phyloP scores from a whole-genome alignment of 1,139 yeast genomes.

The Candida labiduridarum region DNA sequence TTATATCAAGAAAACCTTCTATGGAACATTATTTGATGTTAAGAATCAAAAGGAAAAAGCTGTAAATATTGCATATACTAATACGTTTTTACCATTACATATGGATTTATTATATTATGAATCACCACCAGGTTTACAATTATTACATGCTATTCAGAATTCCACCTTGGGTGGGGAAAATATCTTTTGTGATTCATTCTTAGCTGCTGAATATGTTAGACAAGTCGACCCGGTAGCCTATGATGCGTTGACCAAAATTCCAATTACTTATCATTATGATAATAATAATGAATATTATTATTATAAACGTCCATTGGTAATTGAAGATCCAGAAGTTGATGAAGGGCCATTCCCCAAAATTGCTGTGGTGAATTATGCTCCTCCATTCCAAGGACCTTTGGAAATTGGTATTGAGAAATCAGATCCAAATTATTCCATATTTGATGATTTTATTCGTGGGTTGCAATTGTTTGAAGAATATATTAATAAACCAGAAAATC shows the following conservation, averaged over 20 bases:
- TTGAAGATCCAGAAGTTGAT: slow-evolving; percentile 50
- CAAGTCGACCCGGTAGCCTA: slow-evolving; percentile 64
- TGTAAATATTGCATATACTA: slow-evolving; percentile 76
- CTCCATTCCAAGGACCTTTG: slow-evolving; percentile 85
- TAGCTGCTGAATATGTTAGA: slow-evolving; percentile 61
- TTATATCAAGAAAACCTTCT: slow-evolving; percentile 71
- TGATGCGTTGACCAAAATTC: slow-evolving; percentile 61
- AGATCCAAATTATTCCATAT: slow-evolving; percentile 18
- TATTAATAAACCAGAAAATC: slow-evolving; percentile 58
- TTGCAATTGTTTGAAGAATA: slow-evolving; percentile 59
- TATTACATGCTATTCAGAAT: slow-evolving; percentile 68
- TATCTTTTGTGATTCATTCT: slow-evolving; percentile 72
- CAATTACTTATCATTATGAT: slow-evolving; percentile 71
- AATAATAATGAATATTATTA: slow-evolving; percentile 67
- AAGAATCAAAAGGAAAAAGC: slow-evolving; percentile 57
- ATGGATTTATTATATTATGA: slow-evolving; percentile 82
- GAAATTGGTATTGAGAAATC: slow-evolving; percentile 53
- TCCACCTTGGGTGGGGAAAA: slow-evolving; percentile 71
- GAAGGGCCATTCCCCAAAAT: slow-evolving; percentile 36
- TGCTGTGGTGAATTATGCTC: slow-evolving; percentile 71
- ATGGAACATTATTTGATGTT: slow-evolving; percentile 76
- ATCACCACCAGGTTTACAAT: slow-evolving; percentile 82
- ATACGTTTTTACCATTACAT: slow-evolving; percentile 69
- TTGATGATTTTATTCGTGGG: slow-evolving; percentile 59
- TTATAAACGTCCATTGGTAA: slow-evolving; percentile 66